Percentiles rank a stretch among this genome's conserved stretches.
Conservation (phyloP, 148 eudicot species). For the Linanthus parryae region DNA sequence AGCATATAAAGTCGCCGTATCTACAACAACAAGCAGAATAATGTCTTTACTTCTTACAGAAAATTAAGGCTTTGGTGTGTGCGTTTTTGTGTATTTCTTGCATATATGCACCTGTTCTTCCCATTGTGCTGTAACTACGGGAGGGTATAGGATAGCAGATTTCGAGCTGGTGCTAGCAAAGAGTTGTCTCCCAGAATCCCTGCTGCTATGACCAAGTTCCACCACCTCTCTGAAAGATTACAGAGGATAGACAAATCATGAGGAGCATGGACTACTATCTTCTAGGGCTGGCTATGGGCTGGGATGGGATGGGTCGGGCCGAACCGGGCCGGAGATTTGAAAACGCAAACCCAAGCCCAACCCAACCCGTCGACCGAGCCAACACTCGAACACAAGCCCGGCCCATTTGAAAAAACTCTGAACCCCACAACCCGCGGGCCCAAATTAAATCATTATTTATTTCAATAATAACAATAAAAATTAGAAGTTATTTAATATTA, state of each 20-base stretch:
- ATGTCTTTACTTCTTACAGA: not conserved
- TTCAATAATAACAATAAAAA: too few relatives aligned
- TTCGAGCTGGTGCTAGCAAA: constrained; percentile 38
- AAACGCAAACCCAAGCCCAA: too few relatives aligned
- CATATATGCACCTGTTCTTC: constrained; percentile 68
- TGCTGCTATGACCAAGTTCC: constrained; percentile 68
- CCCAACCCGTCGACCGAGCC: too few relatives aligned
- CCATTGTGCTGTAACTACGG: constrained; percentile 76
- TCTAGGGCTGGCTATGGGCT: too few relatives aligned
- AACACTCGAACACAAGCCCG: too few relatives aligned
- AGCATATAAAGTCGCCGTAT: constrained; percentile 79
- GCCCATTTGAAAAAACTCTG: too few relatives aligned
- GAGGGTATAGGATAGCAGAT: constrained; percentile 59
- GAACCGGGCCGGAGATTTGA: too few relatives aligned
- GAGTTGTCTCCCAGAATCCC: constrained; percentile 80
- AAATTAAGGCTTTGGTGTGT: not conserved
- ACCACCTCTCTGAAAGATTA: constrained; percentile 54
- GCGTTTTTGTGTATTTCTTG: not conserved
- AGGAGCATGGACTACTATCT: too few relatives aligned
- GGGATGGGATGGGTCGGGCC: too few relatives aligned
- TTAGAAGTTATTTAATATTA: too few relatives aligned
- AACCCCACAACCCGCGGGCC: too few relatives aligned
- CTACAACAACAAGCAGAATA: constrained; percentile 30
- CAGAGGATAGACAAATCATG: not conserved
- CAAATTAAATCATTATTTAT: too few relatives aligned